Evolutionary conservation across 208 protist genomes (phyloP).

Genomic region (Trypanosoma vivax): DNA sequence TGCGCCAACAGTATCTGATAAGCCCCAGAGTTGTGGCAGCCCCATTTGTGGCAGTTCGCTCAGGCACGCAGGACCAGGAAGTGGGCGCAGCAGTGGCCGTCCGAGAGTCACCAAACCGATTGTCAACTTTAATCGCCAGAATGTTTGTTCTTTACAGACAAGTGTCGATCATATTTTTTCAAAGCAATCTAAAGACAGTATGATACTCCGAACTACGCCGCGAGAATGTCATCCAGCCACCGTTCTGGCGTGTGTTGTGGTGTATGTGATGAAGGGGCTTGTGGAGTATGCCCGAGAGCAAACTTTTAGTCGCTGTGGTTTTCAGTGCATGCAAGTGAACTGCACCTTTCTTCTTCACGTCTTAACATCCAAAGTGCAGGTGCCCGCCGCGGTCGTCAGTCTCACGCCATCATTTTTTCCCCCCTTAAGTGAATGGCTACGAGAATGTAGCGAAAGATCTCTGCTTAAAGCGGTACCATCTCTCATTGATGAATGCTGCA

Average conservation of each 20-base stretch:
- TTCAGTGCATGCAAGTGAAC: slow-evolving; percentile 61
- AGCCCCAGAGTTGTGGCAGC: slow-evolving; percentile 6
- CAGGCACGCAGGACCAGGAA: slow-evolving; percentile 13
- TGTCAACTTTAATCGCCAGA: slow-evolving; percentile 45
- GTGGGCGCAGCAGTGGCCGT: slow-evolving; percentile 15
- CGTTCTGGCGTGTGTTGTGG: slow-evolving; percentile 37
- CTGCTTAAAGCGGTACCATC: slow-evolving; percentile 23
- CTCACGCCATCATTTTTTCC: background rate
- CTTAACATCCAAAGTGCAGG: slow-evolving; percentile 17
- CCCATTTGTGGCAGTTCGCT: slow-evolving; percentile 16
- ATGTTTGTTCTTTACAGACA: slow-evolving; percentile 45
- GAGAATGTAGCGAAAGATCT: slow-evolving; percentile 23
- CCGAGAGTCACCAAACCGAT: slow-evolving; percentile 4
- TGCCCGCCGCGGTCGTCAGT: background rate
- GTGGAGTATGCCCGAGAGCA: slow-evolving; percentile 47
- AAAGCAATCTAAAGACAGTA: slow-evolving; percentile 21
- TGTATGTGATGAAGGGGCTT: slow-evolving; percentile 66
- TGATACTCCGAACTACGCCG: slow-evolving; percentile 37
- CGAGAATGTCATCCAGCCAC: slow-evolving; percentile 21
- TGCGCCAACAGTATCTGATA: background rate
- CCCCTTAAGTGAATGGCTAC: slow-evolving; percentile 27
- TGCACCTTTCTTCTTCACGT: slow-evolving; percentile 65
- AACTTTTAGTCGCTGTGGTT: slow-evolving; percentile 26
- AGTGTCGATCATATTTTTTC: slow-evolving; percentile 71
- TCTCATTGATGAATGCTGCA: slow-evolving; percentile 68